A percentile compares a stretch with the other conserved stretches of the same genome.
Evolutionary conservation across 1,284 basidiomycete species (phyloP).

Genomic region (Cutaneotrichosporon curvatum): DNA sequence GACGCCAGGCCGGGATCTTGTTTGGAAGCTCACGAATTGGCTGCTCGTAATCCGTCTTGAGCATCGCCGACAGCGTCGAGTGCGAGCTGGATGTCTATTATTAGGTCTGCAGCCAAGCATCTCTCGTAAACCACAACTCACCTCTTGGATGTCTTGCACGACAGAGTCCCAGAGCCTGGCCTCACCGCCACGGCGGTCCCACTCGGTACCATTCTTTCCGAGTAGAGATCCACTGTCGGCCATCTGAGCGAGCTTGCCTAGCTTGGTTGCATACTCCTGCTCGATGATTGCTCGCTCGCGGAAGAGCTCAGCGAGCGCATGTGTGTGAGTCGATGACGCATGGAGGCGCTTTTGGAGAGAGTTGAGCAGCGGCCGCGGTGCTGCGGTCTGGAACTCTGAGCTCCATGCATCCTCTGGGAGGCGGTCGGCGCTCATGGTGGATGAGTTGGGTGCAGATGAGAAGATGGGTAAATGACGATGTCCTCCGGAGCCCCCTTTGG

Average conservation of each 20-base stretch:
- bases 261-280: slow-evolving; percentile 47
- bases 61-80: slow-evolving; percentile 29
- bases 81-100: slow-evolving; percentile 37
- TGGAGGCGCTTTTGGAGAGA: slow-evolving; percentile 34
- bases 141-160: slow-evolving; percentile 40
- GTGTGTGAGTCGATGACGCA: slow-evolving; percentile 37
- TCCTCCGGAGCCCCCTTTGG: no score
- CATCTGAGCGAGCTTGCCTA: slow-evolving; percentile 48
- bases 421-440: slow-evolving; percentile 11
- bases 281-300: slow-evolving; percentile 49
- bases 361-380: slow-evolving; percentile 31
- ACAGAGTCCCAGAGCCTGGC: slow-evolving; percentile 37
- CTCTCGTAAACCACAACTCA: slow-evolving; percentile 16
- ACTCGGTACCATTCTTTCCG: slow-evolving; percentile 32
- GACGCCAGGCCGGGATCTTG: slow-evolving; percentile 37
- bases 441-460: background rate
- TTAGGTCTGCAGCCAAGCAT: background rate
- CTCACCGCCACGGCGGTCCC: slow-evolving; percentile 36
- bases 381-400: slow-evolving; percentile 30
- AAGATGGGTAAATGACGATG: no score
- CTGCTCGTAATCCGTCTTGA: slow-evolving; percentile 38
- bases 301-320: slow-evolving; percentile 48
- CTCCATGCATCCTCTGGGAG: slow-evolving; percentile 41
- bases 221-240: slow-evolving; percentile 35
- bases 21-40: slow-evolving; percentile 38